Evolutionary conservation across 2,329 filamentous ascomycete species (phyloP).

Genomic region (Cytospora leucostoma): DNA sequence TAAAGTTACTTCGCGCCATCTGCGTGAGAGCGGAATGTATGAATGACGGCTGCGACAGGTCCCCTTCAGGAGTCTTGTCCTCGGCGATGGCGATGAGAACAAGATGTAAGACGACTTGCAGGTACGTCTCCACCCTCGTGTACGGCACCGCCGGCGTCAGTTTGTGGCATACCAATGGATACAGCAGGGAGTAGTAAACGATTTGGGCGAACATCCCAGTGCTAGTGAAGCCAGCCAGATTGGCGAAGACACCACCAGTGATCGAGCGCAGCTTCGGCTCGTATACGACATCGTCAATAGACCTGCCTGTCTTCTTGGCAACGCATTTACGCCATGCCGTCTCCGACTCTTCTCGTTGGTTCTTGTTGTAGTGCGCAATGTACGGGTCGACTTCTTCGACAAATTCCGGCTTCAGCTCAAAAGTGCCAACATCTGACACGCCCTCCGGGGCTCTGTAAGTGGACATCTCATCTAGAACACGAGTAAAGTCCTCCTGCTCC

Average conservation of each 20-base stretch:
- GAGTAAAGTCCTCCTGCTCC: conserved; percentile 85
- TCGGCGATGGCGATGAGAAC: conserved; percentile 83
- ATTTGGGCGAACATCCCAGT: conserved; percentile 88
- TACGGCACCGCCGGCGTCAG: conserved; percentile 73
- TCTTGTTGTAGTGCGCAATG: conserved; percentile 93
- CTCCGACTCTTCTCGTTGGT: conserved; percentile 94
- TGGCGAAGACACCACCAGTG: conserved; percentile 72
- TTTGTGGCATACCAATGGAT: conserved; percentile 69
- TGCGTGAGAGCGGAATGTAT: conserved; percentile 69
- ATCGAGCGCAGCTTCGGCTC: conserved; percentile 83
- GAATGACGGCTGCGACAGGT: conserved; percentile 64
- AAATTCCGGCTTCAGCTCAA: conserved; percentile 85
- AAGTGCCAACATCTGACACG: conserved; percentile 87
- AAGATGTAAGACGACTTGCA: conserved; percentile 89
- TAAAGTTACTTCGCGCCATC: conserved; percentile 62
- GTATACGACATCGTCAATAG: conserved; percentile 81
- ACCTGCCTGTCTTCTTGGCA: conserved; percentile 83
- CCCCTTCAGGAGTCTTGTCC: conserved; percentile 64
- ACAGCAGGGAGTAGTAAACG: conserved; percentile 84
- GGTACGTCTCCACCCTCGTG: conserved; percentile 85
- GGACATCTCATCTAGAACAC: conserved; percentile 83
- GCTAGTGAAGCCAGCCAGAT: conserved; percentile 76
- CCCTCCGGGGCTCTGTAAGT: conserved; percentile 89
- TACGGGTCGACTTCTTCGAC: conserved; percentile 92
- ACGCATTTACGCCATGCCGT: conserved; percentile 83